Percentiles rank a stretch among this genome's conserved stretches.
phyloP scores from a whole-genome alignment of 2,329 filamentous ascomycete species.

The Tolypocladium endophyticum region DNA sequence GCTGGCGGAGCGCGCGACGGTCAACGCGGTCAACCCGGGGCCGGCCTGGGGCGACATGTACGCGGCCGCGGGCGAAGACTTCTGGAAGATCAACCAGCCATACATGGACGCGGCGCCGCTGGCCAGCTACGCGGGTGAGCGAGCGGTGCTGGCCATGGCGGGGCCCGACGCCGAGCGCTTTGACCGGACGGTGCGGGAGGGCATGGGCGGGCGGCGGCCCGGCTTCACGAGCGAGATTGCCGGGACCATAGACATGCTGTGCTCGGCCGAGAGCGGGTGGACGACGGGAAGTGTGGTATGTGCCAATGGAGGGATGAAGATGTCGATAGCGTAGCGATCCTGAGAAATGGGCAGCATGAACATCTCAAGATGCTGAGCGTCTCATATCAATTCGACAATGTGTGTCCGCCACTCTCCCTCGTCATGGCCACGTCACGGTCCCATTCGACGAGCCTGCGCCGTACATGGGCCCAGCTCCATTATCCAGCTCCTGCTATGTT shows the following conservation, averaged over 20 bases:
- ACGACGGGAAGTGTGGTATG: conserved; percentile 63
- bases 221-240: conserved; percentile 46
- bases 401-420: neutral
- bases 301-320: conserved; percentile 48
- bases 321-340: conserved; percentile 23
- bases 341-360: too few species aligned
- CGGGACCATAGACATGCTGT: conserved; percentile 61
- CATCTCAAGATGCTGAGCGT: neutral
- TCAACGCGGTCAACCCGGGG: conserved; percentile 48
- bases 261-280: conserved; percentile 55
- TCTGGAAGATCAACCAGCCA: conserved; percentile 27
- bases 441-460: neutral
- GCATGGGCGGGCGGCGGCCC: conserved; percentile 22
- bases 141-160: conserved; percentile 16
- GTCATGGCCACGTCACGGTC: neutral
- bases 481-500: neutral
- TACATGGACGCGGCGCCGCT: conserved; percentile 25
- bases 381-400: neutral
- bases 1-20: conserved; percentile 40
- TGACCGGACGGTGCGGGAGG: conserved; percentile 19
- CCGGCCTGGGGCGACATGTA: conserved; percentile 46
- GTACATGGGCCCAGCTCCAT: neutral
- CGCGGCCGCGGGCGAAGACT: conserved; percentile 19
- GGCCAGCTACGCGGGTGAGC: conserved; percentile 21
- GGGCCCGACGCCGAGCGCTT: conserved; percentile 19